phyloP scores from a whole-genome alignment of 1,284 basidiomycete species.

The Trichosporon faecale region DNA sequence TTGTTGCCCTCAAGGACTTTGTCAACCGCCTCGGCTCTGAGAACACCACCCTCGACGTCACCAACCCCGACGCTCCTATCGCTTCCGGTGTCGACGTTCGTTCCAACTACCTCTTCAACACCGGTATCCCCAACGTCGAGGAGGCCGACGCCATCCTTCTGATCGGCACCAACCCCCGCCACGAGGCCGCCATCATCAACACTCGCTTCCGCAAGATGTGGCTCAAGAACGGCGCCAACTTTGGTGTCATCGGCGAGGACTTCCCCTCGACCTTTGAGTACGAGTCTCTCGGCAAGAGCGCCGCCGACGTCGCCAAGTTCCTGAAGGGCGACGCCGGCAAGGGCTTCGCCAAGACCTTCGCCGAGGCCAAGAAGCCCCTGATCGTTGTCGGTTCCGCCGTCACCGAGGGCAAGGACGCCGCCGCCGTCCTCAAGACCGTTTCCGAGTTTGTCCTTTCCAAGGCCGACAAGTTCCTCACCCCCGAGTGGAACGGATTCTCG shows the following conservation, averaged over 20 bases:
- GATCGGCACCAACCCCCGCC: constrained; percentile 93
- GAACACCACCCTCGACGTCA: constrained; percentile 80
- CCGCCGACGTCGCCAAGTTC: constrained; percentile 75
- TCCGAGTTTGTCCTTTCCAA: constrained; percentile 77
- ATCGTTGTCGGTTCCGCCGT: constrained; percentile 90
- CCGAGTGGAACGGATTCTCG: constrained; percentile 95
- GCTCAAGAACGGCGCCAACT: constrained; percentile 77
- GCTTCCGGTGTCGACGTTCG: constrained; percentile 84
- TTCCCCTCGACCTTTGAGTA: constrained; percentile 92
- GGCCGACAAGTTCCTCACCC: constrained; percentile 70
- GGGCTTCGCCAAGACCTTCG: constrained; percentile 81
- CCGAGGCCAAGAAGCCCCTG: constrained; percentile 85
- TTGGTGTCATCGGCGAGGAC: constrained; percentile 86
- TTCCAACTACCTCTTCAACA: constrained; percentile 96
- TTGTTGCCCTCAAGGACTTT: constrained; percentile 92
- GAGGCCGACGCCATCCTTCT: constrained; percentile 90
- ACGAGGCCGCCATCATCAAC: constrained; percentile 97
- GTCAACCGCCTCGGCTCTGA: constrained; percentile 90
- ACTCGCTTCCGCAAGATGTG: constrained; percentile 93
- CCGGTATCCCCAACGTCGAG: constrained; percentile 87
- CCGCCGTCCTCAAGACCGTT: constrained; percentile 72
- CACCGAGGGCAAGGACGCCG: constrained; percentile 80
- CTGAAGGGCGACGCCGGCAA: constrained; percentile 63
- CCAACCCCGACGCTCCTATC: constrained; percentile 64
- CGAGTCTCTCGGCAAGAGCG: constrained; percentile 79